phyloP scores from a whole-genome alignment of 371 early-diverging fungal genomes.

The Vairimorpha apis region DNA sequence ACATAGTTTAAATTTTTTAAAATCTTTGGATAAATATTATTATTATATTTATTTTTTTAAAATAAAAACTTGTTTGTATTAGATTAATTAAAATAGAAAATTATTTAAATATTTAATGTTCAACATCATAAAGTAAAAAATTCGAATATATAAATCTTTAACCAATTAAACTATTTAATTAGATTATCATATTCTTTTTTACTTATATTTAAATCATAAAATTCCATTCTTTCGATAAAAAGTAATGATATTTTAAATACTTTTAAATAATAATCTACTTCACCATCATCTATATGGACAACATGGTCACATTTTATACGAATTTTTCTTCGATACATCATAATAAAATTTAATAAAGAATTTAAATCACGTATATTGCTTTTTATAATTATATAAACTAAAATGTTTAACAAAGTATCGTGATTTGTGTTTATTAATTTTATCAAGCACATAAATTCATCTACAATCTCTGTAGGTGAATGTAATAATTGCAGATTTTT shows the following conservation, averaged over 20 bases:
- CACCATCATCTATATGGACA: not conserved
- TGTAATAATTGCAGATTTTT: not conserved
- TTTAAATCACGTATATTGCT: not conserved
- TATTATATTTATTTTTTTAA: no score
- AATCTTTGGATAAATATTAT: no score
- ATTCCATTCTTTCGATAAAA: slow-evolving; percentile 53
- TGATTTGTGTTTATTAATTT: not conserved
- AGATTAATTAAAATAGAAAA: no score
- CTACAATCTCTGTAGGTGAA: not conserved
- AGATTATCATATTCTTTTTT: slow-evolving; percentile 40
- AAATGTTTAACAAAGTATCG: not conserved
- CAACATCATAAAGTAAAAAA: no score
- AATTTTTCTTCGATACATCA: not conserved
- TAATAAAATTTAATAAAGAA: not conserved
- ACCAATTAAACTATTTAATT: not conserved
- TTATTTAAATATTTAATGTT: no score
- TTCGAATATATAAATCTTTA: not conserved
- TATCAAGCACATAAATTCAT: not conserved
- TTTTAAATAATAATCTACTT: slow-evolving; percentile 46
- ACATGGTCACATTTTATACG: not conserved
- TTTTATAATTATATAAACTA: not conserved
- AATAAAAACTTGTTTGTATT: no score
- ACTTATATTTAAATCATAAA: slow-evolving; percentile 44
- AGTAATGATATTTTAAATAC: slow-evolving; percentile 32
- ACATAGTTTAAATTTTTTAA: no score